These are phyloP conservation scores for Aquilaria agallochum DNA, from an alignment of 441 rosid genomes.

Conservation along the genomic window DNA sequence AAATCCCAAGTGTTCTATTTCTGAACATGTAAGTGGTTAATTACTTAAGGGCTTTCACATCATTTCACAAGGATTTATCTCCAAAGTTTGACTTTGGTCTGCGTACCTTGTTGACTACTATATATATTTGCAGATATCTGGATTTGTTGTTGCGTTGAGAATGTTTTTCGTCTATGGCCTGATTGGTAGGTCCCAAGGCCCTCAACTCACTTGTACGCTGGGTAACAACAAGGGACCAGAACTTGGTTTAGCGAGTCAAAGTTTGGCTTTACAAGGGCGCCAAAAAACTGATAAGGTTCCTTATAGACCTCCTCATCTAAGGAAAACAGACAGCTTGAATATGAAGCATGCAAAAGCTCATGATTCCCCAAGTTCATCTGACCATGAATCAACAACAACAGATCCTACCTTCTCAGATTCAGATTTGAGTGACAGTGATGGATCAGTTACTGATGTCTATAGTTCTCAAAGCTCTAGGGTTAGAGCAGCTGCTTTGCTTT, in stretches of 20 bases:
- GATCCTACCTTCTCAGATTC: slow-evolving; percentile 78
- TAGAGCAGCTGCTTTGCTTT: slow-evolving; percentile 72
- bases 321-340: slow-evolving; percentile 50
- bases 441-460: slow-evolving; percentile 43
- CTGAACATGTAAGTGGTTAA: slow-evolving; percentile 67
- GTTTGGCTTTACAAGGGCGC: slow-evolving; percentile 36
- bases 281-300: slow-evolving; percentile 37
- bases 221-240: slow-evolving; percentile 40
- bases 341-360: slow-evolving; percentile 32
- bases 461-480: slow-evolving; percentile 61
- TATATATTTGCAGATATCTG: slow-evolving; percentile 53
- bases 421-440: slow-evolving; percentile 87
- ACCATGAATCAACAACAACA: slow-evolving; percentile 38
- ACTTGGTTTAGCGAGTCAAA: slow-evolving; percentile 23
- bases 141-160: slow-evolving; percentile 71
- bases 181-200: slow-evolving; percentile 30
- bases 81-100: background rate
- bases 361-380: slow-evolving; percentile 35
- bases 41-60: slow-evolving; percentile 5
- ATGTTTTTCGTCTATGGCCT: slow-evolving; percentile 80
- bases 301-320: slow-evolving; percentile 91
- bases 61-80: slow-evolving; percentile 4
- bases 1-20: slow-evolving; percentile 60
- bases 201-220: slow-evolving; percentile 26
- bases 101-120: slow-evolving; percentile 5